Evolutionary conservation across 23 red algal genomes (phyloP).

Genomic region (Chondrus crispus): DNA sequence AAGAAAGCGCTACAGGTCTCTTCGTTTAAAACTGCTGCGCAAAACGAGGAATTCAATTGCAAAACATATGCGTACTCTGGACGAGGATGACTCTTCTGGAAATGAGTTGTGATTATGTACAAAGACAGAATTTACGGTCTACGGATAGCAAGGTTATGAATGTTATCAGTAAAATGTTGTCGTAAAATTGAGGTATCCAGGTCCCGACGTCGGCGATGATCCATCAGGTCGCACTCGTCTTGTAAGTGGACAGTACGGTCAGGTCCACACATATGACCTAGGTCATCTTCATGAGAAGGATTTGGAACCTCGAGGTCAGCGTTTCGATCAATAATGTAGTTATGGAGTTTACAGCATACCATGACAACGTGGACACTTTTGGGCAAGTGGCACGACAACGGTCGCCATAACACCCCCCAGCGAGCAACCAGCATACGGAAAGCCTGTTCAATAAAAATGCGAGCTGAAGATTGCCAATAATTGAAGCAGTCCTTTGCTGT

Average conservation of each 20-base stretch:
- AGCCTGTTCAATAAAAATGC: conserved; percentile 16
- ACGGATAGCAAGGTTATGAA: background rate
- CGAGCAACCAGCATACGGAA: background rate
- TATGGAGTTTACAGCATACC: background rate
- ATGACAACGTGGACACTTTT: background rate
- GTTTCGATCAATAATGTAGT: conserved; percentile 6
- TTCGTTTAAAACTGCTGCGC: background rate
- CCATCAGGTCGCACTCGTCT: background rate
- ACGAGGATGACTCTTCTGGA: background rate
- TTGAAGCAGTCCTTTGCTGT: conserved; percentile 10
- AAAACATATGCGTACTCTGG: background rate
- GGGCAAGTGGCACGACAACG: background rate
- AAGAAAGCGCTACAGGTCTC: too few relatives aligned
- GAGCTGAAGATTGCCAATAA: conserved; percentile 8
- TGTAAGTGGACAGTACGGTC: background rate
- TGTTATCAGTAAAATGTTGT: background rate
- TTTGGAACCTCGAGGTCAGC: background rate
- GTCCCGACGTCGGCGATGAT: background rate
- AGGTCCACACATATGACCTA: background rate
- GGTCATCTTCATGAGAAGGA: background rate
- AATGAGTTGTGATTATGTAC: background rate
- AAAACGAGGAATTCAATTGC: background rate
- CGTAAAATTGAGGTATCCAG: background rate
- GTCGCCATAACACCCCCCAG: background rate
- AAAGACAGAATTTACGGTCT: too few relatives aligned